Evolutionary conservation across 1,284 basidiomycete genomes (phyloP).

Genomic region (Rhodotorula sp.): DNA sequence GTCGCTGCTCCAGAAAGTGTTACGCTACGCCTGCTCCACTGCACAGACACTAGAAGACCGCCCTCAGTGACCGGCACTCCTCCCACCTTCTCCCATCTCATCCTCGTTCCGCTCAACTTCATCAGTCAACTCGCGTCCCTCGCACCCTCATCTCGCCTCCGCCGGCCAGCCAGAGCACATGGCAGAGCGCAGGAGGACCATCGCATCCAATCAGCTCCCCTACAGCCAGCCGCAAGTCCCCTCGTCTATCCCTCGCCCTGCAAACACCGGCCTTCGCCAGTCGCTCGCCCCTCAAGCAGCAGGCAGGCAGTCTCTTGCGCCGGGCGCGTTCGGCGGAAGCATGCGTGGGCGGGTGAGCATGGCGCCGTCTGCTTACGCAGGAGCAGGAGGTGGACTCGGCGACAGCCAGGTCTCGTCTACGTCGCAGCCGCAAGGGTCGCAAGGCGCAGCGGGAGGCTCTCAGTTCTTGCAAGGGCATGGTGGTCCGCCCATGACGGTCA

Average conservation of each 20-base stretch:
- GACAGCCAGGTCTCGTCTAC: not conserved
- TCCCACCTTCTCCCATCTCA: not conserved
- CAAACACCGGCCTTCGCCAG: conserved; percentile 18
- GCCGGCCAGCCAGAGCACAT: not conserved
- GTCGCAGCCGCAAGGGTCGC: not conserved
- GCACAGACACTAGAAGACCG: not conserved
- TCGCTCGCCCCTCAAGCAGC: conserved; percentile 12
- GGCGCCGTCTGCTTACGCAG: conserved; percentile 4
- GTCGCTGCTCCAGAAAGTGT: not conserved
- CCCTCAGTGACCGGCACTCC: not conserved
- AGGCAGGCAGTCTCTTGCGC: not conserved
- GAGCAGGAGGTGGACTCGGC: too few species aligned
- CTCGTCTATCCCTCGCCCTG: conserved; percentile 28
- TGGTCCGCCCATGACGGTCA: conserved; percentile 28
- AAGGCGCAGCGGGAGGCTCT: conserved; percentile 5
- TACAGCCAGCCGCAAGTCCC: conserved; percentile 9
- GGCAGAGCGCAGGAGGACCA: conserved; percentile 34
- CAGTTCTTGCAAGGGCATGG: conserved; percentile 33
- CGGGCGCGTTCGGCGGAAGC: not conserved
- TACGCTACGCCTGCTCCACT: not conserved
- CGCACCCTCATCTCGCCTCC: not conserved
- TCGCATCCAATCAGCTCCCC: conserved; percentile 3
- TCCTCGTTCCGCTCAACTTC: not conserved
- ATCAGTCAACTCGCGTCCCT: conserved; percentile 14
- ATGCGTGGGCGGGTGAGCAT: conserved; percentile 2